Evolutionary conservation across 2,329 filamentous ascomycete species (phyloP), one percentile per base, ranked within the genome.

Genomic region (Beauveria scarabaeidicola): DNA sequence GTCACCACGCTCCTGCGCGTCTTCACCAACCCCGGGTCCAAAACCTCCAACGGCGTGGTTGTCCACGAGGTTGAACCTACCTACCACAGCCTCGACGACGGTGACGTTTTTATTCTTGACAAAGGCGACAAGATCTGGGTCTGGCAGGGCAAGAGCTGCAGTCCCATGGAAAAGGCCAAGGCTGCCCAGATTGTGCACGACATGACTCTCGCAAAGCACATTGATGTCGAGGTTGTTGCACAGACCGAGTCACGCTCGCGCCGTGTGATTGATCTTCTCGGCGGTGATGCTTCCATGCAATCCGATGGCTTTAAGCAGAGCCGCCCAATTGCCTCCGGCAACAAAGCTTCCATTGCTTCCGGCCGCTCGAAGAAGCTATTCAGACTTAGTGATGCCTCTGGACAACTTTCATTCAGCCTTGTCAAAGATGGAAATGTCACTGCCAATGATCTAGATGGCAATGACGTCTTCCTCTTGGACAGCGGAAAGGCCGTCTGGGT

Each of bases 81-180:
- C 0, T 85, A 82, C 80, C 66, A 74, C 64, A 87, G 82, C 65
- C 76, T 88, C 36, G 84, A 88, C 64, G 84, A 87, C 61, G 74
- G 74, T 56, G 85, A 89, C 66, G 86, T 88, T 2, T 88, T 88
- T 64, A 75, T 88, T 15, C 70, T 88, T 47, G 85, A 88, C 64
- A 77, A 77, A 56, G 79, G 80, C 25, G 75, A 81, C 53, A 87
- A 87, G 73, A 85, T 88, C 64, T 87, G 82, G 78, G 82, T 87
- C 4, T 89, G 86, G 86, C 86, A 88, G 72, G 86, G 86, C 54
- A 78, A 77, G 65, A 77, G 77, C 46, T 86, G 83, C 67, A 84
- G 81, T 51, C 85, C 85, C 0, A 86, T 87, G 82, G 86, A 89
- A 67, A 88, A 86, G 73, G 81, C 81, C 48, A 86, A 85, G 72